Evolutionary conservation across 2,329 filamentous ascomycete genomes (phyloP).

Genomic region (Fonsecaea nubica): DNA sequence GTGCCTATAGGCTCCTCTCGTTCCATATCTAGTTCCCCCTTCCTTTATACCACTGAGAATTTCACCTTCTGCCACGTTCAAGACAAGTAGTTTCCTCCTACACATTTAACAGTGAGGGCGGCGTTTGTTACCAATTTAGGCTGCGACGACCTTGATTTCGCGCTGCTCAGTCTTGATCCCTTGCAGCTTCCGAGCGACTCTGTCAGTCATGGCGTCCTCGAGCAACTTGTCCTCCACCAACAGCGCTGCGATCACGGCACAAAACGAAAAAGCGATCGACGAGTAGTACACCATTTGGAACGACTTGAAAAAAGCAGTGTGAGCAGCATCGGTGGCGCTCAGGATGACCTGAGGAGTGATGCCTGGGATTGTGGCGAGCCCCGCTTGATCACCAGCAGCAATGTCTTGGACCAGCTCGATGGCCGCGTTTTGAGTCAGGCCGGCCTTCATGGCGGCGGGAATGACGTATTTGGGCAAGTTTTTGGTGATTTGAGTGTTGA

Average conservation of each 20-base stretch:
- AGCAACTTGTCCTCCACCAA: conserved; percentile 3
- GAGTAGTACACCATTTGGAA: conserved; percentile 17
- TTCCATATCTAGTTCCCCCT: too few relatives aligned
- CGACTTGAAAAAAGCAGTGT: conserved; percentile 12
- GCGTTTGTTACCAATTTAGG: conserved; percentile 20
- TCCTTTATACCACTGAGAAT: too few relatives aligned
- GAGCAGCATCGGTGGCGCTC: conserved; percentile 7
- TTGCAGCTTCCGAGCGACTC: conserved; percentile 7
- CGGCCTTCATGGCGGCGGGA: conserved; percentile 12
- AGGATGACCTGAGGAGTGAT: conserved; percentile 12
- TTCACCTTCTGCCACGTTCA: too few relatives aligned
- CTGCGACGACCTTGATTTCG: conserved; percentile 15
- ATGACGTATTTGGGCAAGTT: conserved; percentile 11
- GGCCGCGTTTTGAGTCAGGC: conserved; percentile 11
- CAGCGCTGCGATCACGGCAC: conserved; percentile 8
- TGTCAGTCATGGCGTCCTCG: conserved; percentile 15
- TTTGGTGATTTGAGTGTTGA: conserved; percentile 3
- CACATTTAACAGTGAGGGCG: too few relatives aligned
- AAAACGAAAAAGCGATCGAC: conserved; percentile 7
- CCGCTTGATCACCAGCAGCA: conserved; percentile 10
- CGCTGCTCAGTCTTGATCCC: conserved; percentile 12
- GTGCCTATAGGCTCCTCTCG: too few relatives aligned
- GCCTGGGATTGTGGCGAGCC: conserved; percentile 10
- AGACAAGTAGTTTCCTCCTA: too few relatives aligned
- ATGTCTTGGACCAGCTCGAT: conserved; percentile 5